Evolutionary conservation across 1,284 basidiomycete species (phyloP), one percentile per base, ranked within the genome.

Genomic region (Xanthoconium separans): DNA sequence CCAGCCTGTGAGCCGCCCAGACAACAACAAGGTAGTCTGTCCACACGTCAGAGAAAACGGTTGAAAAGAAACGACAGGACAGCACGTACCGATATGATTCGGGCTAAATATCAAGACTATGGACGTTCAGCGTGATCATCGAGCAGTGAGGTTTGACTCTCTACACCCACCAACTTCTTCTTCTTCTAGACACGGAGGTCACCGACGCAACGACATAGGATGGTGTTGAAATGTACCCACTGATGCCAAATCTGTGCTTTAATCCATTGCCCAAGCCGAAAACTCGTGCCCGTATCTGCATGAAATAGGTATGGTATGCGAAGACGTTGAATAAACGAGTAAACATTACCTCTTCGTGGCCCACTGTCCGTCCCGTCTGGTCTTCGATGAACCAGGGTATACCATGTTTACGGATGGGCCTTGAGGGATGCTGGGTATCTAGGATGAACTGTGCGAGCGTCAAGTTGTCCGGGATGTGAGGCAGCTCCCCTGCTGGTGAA

Each of bases 1-100:
- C 90, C 13, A 91, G 70, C 41, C 81, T 79, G 60, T 92, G 89
- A 2, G 77, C 70, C 2, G 89, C 92, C 90, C 91, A 93, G 12
- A 92, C 73, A 3, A 75, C 76, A 10, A 84, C 74, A 1, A 84
- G 81, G 58, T 91, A 93, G 66, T 91, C 90, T 88, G 57, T 27
- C 49, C 24, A 24, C 10, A 29, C 47, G 47, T 59, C 51, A 20
- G 43, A 34, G 47, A 48, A 2, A 30, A 48, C n/a, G 6, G 29
- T 46, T 27, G 30, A 9, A 42, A 44, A 36, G 44, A 45, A 13
- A 44, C 1, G 6, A 5, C 11, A 27, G 7, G n/a, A 7, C 13
- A 50, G 3, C 36, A 37, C 64, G 8, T 56, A 84, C 87, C 84
- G 43, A 85, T 69, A 63, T 87, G 77, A 56, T 90, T 90, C 2